Evolutionary conservation across 352 stramenopile genomes (phyloP), one percentile per base, ranked within the genome.

Genomic region (Pythium rhizo-oryzae): DNA sequence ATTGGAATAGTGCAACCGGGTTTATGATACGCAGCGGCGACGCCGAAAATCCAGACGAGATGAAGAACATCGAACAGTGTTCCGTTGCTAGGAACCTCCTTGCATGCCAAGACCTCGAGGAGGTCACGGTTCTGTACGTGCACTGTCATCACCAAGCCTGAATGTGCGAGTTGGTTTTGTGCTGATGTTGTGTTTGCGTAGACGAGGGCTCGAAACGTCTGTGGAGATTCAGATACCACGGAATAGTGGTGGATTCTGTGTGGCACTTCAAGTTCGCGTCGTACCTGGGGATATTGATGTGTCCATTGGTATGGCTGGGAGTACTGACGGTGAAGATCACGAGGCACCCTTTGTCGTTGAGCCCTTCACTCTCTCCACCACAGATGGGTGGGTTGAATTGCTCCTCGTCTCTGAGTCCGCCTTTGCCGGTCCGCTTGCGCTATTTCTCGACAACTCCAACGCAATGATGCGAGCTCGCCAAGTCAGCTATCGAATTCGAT

Each of bases 381-480:
- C 73, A 0, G 76, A 90, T 62, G 52, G 73, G 35, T 91, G 82
- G 80, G 69, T 78, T 7, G 86, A 94, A 43, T 8, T 87, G 28
- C 64, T 82, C 0, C 46, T 92, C 6, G 67, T 77, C 9, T 28
- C 81, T 23, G 67, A 75, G 55, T 46, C 37, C 53, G 30, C 60
- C 33, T 49, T 43, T 21, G 15, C 13, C 37, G n/a, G 44, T 15
- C 47, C 57, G 6, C 24, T 52, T 76, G 18, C 62, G 50, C 18
- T 93, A 41, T 75, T 79, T 39, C 59, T 94, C 24, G 87, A 93
- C 66, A 94, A 94, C 58, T 79, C 81, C 15, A 85, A 78, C 39
- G 89, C 87, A 1, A 75, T 91, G 67, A 74, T 93, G 43, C 75
- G 87, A 18, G 71, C 77, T 0, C 91, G 92, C 49, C 76, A 84